Conservation (phyloP, 2,329 filamentous ascomycete species). For the Acrocalymma vagum region DNA sequence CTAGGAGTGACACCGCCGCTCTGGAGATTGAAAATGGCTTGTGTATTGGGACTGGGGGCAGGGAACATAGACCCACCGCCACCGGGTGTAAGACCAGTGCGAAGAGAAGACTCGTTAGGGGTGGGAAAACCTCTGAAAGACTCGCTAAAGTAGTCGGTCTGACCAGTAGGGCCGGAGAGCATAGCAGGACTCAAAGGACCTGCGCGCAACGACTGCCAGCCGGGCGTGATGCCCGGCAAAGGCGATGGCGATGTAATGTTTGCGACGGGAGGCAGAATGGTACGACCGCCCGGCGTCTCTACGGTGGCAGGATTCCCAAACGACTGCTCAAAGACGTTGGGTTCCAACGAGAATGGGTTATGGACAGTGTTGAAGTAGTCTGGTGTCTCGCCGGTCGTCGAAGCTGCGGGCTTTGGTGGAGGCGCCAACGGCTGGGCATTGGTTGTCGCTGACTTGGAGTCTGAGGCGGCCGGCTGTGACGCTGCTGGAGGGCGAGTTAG, state of each 20-base stretch:
- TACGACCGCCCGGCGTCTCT: conserved; percentile 78
- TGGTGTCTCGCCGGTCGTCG: conserved; percentile 52
- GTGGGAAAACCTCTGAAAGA: conserved; percentile 88
- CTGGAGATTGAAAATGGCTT: conserved; percentile 81
- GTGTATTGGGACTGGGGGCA: conserved; percentile 84
- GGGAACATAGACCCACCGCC: conserved; percentile 98
- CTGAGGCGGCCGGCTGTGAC: conserved; percentile 28
- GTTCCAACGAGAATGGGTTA: conserved; percentile 75
- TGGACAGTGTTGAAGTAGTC: conserved; percentile 62
- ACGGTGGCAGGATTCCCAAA: conserved; percentile 67
- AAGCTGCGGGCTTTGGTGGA: conserved; percentile 56
- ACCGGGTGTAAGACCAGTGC: conserved; percentile 91
- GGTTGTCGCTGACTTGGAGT: conserved; percentile 48
- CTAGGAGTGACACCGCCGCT: conserved; percentile 86
- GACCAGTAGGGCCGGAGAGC: conserved; percentile 79
- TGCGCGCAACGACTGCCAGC: conserved; percentile 89
- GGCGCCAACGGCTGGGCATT: conserved; percentile 60
- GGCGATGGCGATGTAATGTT: conserved; percentile 89
- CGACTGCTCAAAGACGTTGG: conserved; percentile 96
- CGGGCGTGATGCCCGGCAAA: conserved; percentile 75
- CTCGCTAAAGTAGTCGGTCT: conserved; percentile 87
- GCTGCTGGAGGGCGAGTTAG: conserved; percentile 28
- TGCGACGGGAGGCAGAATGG: conserved; percentile 87
- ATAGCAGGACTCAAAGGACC: conserved; percentile 96
- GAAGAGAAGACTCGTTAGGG: conserved; percentile 92